Percentiles rank a stretch among this genome's conserved stretches.
phyloP scores from a whole-genome alignment of 202 grass and related monocot genomes.

The Panicum virgatum region DNA sequence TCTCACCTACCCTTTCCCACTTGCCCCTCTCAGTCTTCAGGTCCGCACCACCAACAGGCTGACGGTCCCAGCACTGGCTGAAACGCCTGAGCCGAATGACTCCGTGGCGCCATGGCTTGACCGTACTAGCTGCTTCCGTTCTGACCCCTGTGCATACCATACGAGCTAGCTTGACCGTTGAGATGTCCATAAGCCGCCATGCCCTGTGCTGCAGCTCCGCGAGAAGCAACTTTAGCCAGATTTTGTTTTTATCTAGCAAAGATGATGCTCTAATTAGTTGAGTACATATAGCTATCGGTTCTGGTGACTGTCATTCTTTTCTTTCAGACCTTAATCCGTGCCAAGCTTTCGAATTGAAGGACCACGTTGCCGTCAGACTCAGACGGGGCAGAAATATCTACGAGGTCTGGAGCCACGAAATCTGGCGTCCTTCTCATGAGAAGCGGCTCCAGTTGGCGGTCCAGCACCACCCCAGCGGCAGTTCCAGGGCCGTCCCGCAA shows the following conservation, averaged over 20 bases:
- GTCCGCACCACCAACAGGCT: neutral
- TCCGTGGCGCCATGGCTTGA: too few species aligned
- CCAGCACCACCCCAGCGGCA: conserved; percentile 4
- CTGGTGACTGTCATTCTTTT: neutral
- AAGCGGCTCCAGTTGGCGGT: neutral
- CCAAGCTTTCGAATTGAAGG: neutral
- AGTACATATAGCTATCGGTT: neutral
- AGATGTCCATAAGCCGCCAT: too few species aligned
- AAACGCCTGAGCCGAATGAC: neutral
- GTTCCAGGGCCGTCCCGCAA: too few species aligned
- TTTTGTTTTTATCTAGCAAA: neutral
- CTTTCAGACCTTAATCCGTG: neutral
- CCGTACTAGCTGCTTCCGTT: too few species aligned
- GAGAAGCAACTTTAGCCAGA: neutral
- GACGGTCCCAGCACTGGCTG: neutral
- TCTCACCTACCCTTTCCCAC: neutral
- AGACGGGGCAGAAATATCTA: conserved; percentile 18
- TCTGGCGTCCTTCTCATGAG: neutral
- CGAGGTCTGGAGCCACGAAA: neutral
- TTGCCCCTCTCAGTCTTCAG: too few species aligned
- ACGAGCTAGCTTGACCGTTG: neutral
- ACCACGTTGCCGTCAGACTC: neutral
- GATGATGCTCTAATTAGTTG: neutral
- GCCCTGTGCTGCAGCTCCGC: neutral
- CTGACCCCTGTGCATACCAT: neutral